Percentiles rank a stretch among this genome's conserved stretches.
Evolutionary conservation across 2,329 filamentous ascomycete genomes (phyloP).

Genomic region (Clathrospora elynae): DNA sequence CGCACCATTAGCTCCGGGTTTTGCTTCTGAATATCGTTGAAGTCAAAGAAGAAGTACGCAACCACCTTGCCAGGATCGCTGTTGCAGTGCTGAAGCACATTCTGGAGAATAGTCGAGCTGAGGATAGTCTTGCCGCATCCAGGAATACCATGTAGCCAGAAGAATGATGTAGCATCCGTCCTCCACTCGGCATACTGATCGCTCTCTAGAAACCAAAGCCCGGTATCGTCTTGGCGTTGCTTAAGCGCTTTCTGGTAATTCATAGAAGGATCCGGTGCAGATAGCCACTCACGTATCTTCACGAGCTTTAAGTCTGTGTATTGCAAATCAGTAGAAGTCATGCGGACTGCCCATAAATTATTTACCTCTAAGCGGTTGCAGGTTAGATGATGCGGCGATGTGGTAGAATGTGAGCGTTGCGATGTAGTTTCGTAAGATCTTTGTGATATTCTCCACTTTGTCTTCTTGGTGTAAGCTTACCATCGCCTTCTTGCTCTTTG

Average conservation of each 20-base stretch:
- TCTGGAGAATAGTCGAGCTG: slow-evolving; percentile 46
- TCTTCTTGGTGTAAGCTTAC: too few species aligned
- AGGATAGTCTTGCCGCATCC: slow-evolving; percentile 54
- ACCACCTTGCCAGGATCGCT: slow-evolving; percentile 13
- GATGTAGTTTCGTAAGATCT: too few species aligned
- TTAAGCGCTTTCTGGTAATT: slow-evolving; percentile 43
- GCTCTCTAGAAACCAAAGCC: slow-evolving; percentile 45
- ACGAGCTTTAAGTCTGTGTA: too few species aligned
- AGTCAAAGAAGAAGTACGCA: slow-evolving; percentile 43
- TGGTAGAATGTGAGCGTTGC: too few species aligned
- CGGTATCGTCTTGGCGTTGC: slow-evolving; percentile 40
- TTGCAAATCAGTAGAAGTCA: too few species aligned
- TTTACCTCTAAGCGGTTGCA: not conserved
- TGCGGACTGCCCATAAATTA: not conserved
- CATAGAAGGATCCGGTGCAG: slow-evolving; percentile 43
- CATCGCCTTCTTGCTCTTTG: too few species aligned
- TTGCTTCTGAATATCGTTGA: slow-evolving; percentile 49
- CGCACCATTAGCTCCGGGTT: slow-evolving; percentile 42
- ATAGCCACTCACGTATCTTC: slow-evolving; percentile 40
- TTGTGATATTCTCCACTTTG: too few species aligned
- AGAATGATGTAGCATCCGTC: slow-evolving; percentile 27
- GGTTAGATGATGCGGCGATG: too few species aligned
- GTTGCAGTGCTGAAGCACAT: slow-evolving; percentile 26
- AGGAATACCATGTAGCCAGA: slow-evolving; percentile 51
- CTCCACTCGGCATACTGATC: slow-evolving; percentile 42